Evolutionary conservation across 2,329 filamentous ascomycete species (phyloP), one percentile per base, ranked within the genome.

Genomic region (Trichoderma koningiopsis): DNA sequence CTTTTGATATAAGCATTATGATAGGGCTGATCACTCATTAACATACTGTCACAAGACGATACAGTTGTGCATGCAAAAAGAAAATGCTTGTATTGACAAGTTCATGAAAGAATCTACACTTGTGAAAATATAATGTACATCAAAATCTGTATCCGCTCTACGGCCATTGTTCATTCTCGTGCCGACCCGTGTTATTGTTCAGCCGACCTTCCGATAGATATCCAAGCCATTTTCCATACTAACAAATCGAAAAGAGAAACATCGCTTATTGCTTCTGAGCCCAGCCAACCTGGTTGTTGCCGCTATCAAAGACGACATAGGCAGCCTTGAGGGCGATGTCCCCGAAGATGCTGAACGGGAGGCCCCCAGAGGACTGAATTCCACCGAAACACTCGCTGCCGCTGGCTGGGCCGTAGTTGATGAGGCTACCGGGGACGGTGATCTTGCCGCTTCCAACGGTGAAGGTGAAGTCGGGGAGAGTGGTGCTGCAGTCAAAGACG

Each of bases 381-480:
- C 89, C 89, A 70, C 89, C 90, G 72, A 89, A 91, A 81, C 90
- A 92, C 69, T 83, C 86, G 1, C 24, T 31, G 7, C 53, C 53
- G 49, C 83, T 79, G 19, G 86, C 79, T 35, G 80, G 74, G 1
- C 84, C 83, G 71, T 87, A 89, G 72, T 83, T 84, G 72, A 88
- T 83, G 59, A 84, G 81, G 22, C 75, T 74, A 1, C 86, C 87
- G 58, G 83, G 85, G 24, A 89, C 80, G 47, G 80, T 84, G 24
- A 88, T 87, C 80, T 82, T 84, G 75, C 84, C 84, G 49, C 82
- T 82, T 31, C 87, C 88, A 31, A 90, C 83, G 22, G 86, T 84
- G 56, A 91, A 81, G 67, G 79, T 79, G 63, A 86, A 79, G 73
- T 86, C 83, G 5, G 85, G 85, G 49, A 86, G 75, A 4, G 72